Evolutionary conservation across 208 protist species (phyloP), one percentile per base, ranked within the genome.

Genomic region (Acanthamoeba culbertsoni): DNA sequence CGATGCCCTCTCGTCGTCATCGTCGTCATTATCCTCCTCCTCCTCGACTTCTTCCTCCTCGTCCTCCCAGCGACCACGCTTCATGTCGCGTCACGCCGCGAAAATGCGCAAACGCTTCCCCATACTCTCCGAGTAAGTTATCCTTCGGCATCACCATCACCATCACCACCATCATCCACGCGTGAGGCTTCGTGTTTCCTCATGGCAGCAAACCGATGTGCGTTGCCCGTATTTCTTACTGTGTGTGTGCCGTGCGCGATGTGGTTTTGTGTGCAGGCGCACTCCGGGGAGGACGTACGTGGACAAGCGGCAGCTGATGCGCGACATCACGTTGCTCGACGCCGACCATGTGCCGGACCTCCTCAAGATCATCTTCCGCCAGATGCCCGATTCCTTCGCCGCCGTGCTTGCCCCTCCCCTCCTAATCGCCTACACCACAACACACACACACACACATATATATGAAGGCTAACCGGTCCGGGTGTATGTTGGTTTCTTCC

Each of bases 31-130:
- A n/a, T 18, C 18, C 31, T 42, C 59, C 31, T 42, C 10, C 18
- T 7, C n/a, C 3, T 20, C 28, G n/a, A 0, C 20, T 68, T 1
- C 31, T 3, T 0, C 31, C 59, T 7, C 59, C 12, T 16, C 28
- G 59, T 16, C 7, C 12, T 8, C 59, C 8, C 7, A 26, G 31
- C 48, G 59, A 6, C 59, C 59, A 37, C 59, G 68, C 68, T 79
- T 79, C 68, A 79, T 79, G 68, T 79, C 68, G 68, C 68, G 68
- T 23, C 68, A 79, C 26, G 68, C 68, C 26, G 68, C 68, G 40
- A 79, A 79, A 26, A 48, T 79, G 68, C 68, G 40, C 37, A 79
- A 79, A 42, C 68, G 68, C 8, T 79, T 31, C 42, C 68, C 68
- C 33, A 51, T 48, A 20, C 68, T 79, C 14, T 8, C 68, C 16